Conservation (phyloP, 164 flowering plant species). For the Platanus orientalis region DNA sequence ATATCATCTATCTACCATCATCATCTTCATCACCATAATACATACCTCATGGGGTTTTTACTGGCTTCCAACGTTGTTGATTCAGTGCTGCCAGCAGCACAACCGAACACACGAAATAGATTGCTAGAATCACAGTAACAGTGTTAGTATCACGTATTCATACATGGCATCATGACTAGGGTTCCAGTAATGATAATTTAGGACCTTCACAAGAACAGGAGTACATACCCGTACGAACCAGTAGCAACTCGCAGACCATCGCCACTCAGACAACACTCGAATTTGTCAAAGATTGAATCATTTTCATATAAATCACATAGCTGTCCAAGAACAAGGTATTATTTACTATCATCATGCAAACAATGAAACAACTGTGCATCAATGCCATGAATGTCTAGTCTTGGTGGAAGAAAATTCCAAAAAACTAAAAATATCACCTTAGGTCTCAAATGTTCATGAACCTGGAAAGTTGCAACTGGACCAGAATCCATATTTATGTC, state of each 20-base stretch:
- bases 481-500: slow-evolving; percentile 99
- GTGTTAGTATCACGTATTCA: slow-evolving; percentile 4
- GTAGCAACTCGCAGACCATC: slow-evolving; percentile 67
- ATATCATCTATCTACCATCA: no score
- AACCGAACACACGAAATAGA: slow-evolving; percentile 91
- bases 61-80: slow-evolving; percentile 94
- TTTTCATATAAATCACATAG: slow-evolving; percentile 74
- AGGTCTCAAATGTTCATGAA: slow-evolving; percentile 93
- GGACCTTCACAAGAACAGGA: neutral
- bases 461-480: slow-evolving; percentile 94
- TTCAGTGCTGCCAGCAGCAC: slow-evolving; percentile 67
- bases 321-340: slow-evolving; percentile 28
- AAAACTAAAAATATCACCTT: slow-evolving; percentile 42
- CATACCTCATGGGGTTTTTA: slow-evolving; percentile 96
- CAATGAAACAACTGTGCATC: neutral
- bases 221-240: slow-evolving; percentile 66
- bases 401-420: neutral
- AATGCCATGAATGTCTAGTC: neutral
- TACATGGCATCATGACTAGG: neutral
- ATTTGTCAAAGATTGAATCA: slow-evolving; percentile 79
- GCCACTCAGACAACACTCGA: slow-evolving; percentile 76
- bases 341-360: slow-evolving; percentile 7
- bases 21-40: neutral
- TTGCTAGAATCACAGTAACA: slow-evolving; percentile 49
- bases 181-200: slow-evolving; percentile 1